Base-by-base conservation (phyloP, 2,329 filamentous ascomycete species). In the Aspergillus pseudoglaucus region DNA sequence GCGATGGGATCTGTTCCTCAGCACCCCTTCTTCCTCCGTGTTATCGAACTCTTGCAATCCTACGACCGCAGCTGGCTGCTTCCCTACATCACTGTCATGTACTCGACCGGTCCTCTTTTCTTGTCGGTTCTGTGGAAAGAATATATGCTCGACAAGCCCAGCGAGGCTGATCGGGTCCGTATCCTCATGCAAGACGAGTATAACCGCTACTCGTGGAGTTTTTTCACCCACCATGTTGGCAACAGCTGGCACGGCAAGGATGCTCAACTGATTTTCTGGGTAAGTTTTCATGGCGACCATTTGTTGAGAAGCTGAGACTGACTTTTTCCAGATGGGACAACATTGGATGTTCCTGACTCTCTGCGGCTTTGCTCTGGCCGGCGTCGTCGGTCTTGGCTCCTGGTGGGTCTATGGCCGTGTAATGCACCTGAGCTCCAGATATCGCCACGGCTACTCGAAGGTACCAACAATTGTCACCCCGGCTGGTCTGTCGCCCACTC, bases 51-150 rank as follows among this genome's bases (percentile, higher is more conserved):
- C 10, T 72, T 90, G n/a, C 76, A 81, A 48, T 74, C 76, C 47
- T 88, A 87, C 66, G 78, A 87, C 61, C 77, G 80, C 50, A 80
- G 79, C 53, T 90, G 86, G 85, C 61, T 82, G 35, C 64, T 84
- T 52, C 79, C 83, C 14, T 89, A 90, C 65, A 84, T 87, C 59
- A 88, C 84, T 20, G 84, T 90, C 58, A 90, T 90, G 87, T 84
- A 85, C 42, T 83, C 81, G 8, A 87, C 87, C 0, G 87, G 87
- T 0, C 87, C 87, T 0, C 72, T 90, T 25, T 90, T 88, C 71
- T 69, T 90, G 41, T 87, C 82, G 47, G 79, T 90, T 37, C 78
- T 88, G 50, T 87, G 86, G 83, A 82, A 86, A 61, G 81, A 88
- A 64, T 90, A 87, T 66, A 81, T 82, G 64, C 74, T 76, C 30